Evolutionary conservation across 2,329 filamentous ascomycete genomes (phyloP).

Genomic region (Claviceps africana): DNA sequence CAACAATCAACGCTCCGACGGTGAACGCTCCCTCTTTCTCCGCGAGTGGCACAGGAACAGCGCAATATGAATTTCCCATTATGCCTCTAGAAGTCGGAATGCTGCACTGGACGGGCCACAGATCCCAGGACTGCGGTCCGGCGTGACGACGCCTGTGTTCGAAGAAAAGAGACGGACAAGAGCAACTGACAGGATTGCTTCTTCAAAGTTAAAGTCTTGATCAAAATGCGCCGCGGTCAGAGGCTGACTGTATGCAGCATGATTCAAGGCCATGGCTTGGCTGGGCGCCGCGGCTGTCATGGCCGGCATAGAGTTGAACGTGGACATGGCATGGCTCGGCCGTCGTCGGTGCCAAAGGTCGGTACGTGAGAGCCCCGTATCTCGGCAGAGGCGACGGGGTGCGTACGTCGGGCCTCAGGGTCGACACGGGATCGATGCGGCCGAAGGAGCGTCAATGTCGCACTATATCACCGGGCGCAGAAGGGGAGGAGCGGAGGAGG

Average conservation of each 20-base stretch:
- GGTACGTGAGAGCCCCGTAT: neutral
- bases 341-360: conserved; percentile 7
- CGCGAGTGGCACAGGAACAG: too few relatives aligned
- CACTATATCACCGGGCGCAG: too few relatives aligned
- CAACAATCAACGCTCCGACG: neutral
- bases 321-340: conserved; percentile 39
- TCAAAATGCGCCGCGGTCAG: conserved; percentile 39
- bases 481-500: too few relatives aligned
- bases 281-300: conserved; percentile 30
- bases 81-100: too few relatives aligned
- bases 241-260: conserved; percentile 18
- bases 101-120: too few relatives aligned
- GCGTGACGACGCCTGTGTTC: too few relatives aligned
- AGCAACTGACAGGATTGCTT: conserved; percentile 39
- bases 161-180: neutral
- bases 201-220: conserved; percentile 39
- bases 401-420: neutral
- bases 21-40: too few relatives aligned
- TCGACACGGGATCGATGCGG: neutral
- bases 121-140: neutral
- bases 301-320: conserved; percentile 42
- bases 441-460: too few relatives aligned
- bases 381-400: neutral
- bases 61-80: too few relatives aligned
- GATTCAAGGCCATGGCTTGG: conserved; percentile 34